phyloP scores from a whole-genome alignment of 2,329 filamentous ascomycete genomes.

The Fusarium agapanthi region DNA sequence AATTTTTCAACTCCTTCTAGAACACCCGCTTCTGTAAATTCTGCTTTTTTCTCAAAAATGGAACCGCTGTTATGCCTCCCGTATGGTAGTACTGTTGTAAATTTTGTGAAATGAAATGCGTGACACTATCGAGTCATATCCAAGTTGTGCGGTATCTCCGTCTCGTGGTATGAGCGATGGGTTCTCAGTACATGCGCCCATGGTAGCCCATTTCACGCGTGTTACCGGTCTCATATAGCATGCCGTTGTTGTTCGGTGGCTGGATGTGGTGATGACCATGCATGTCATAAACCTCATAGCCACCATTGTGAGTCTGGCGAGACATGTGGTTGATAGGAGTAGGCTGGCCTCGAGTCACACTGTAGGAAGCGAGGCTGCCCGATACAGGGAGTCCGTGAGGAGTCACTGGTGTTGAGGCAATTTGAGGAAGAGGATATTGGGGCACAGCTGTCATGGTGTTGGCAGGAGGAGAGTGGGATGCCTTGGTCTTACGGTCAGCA shows the following conservation, averaged over 20 bases:
- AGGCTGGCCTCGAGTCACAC: constrained; percentile 43
- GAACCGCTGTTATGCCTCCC: constrained; percentile 35
- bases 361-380: constrained; percentile 46
- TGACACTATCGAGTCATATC: constrained; percentile 10
- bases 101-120: constrained; percentile 15
- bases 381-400: constrained; percentile 43
- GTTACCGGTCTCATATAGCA: constrained; percentile 58
- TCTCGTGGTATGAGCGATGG: neutral
- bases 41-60: constrained; percentile 22
- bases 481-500: constrained; percentile 45
- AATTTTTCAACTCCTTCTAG: constrained; percentile 29
- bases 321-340: constrained; percentile 41
- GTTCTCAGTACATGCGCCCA: constrained; percentile 55
- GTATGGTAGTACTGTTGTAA: constrained; percentile 29
- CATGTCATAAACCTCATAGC: constrained; percentile 58
- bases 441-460: constrained; percentile 17
- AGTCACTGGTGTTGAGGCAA: constrained; percentile 35
- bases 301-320: constrained; percentile 44
- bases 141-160: constrained; percentile 3
- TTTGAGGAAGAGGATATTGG: constrained; percentile 42
- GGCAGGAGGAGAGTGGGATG: constrained; percentile 37
- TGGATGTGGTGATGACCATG: constrained; percentile 47
- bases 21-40: constrained; percentile 23
- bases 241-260: constrained; percentile 37
- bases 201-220: constrained; percentile 52